Conservation (phyloP, 495 filamentous ascomycete genomes). For the Penicillium fimorum region DNA sequence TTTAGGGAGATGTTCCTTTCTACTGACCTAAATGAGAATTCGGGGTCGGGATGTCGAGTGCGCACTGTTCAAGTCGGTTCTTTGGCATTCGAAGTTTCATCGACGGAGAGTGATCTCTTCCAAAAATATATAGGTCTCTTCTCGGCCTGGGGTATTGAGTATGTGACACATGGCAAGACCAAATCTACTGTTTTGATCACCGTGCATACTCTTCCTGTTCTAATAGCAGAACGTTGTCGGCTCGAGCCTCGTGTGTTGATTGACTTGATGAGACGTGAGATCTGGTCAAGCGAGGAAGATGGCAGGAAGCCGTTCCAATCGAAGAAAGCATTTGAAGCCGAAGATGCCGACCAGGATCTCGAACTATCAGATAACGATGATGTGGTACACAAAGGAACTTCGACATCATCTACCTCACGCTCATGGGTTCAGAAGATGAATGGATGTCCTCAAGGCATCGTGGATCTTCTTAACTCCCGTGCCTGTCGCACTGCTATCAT, state of each 20-base stretch:
- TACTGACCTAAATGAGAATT: neutral
- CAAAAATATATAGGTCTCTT: constrained; percentile 55
- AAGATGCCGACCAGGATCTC: neutral
- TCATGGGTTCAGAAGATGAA: constrained; percentile 60
- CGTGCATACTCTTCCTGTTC: constrained; percentile 61
- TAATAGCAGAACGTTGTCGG: constrained; percentile 73
- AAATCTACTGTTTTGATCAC: constrained; percentile 33
- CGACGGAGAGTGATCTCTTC: constrained; percentile 58
- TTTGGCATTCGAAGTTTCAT: constrained; percentile 59
- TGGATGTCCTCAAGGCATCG: constrained; percentile 70
- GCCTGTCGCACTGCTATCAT: constrained; percentile 92
- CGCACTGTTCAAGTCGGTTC: constrained; percentile 46
- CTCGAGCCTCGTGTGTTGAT: constrained; percentile 66
- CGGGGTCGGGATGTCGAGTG: constrained; percentile 13
- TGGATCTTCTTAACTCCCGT: constrained; percentile 85
- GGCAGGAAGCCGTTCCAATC: constrained; percentile 11
- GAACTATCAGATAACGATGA: neutral
- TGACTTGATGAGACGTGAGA: constrained; percentile 70
- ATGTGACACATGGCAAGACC: constrained; percentile 33
- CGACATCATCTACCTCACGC: neutral
- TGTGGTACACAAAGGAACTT: neutral
- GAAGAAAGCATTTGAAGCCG: constrained; percentile 2
- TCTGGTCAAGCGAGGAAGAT: constrained; percentile 56
- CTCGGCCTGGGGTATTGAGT: constrained; percentile 69
- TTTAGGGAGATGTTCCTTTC: constrained; percentile 46